phyloP scores from a whole-genome alignment of 2,329 filamentous ascomycete genomes.

The Ophidiomyces ophidiicola region DNA sequence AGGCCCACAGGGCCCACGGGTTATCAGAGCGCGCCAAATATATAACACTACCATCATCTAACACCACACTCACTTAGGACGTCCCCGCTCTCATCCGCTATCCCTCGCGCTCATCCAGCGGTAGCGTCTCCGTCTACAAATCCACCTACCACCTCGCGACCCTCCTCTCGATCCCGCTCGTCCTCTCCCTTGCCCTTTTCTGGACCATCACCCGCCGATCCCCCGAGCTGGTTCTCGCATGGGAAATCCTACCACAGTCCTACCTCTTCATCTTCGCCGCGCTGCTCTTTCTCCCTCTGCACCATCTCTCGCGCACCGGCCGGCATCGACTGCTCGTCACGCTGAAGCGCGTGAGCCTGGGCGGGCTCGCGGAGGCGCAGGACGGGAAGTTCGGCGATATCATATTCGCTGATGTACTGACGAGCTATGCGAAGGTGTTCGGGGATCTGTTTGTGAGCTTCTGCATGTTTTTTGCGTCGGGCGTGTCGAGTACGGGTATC shows the following conservation, averaged over 20 bases:
- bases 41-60: neutral
- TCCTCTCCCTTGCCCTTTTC: constrained; percentile 63
- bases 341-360: constrained; percentile 65
- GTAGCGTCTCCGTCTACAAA: constrained; percentile 61
- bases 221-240: constrained; percentile 56
- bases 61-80: constrained; percentile 43
- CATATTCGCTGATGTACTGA: constrained; percentile 82
- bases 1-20: neutral
- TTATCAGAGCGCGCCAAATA: neutral
- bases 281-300: constrained; percentile 61
- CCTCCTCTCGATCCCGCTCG: constrained; percentile 59
- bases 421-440: constrained; percentile 84
- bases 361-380: constrained; percentile 71
- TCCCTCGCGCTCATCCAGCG: constrained; percentile 56
- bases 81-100: constrained; percentile 79
- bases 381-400: constrained; percentile 95
- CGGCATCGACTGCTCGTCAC: constrained; percentile 64
- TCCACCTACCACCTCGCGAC: constrained; percentile 79
- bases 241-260: constrained; percentile 75
- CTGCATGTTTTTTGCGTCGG: constrained; percentile 75
- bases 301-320: constrained; percentile 55
- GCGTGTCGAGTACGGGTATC: constrained; percentile 61
- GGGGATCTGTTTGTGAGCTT: constrained; percentile 78
- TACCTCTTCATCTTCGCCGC: constrained; percentile 63
- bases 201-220: constrained; percentile 67